phyloP scores from a whole-genome alignment of 2,329 filamentous ascomycete species.

The Gnomoniopsis smithogilvyi region DNA sequence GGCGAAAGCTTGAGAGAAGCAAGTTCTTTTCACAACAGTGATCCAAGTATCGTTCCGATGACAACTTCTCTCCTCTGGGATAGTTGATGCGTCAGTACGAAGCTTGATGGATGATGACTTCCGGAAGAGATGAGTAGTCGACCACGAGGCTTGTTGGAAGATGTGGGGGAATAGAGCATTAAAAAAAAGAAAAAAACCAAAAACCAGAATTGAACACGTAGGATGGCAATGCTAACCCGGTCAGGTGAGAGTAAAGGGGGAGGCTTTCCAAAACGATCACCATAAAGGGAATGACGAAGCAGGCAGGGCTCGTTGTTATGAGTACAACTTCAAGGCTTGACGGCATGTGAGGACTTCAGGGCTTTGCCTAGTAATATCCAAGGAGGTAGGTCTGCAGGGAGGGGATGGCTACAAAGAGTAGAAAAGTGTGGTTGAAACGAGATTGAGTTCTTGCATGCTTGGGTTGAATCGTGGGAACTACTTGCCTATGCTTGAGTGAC shows the following conservation, averaged over 20 bases:
- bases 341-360: not conserved
- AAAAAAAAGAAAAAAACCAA: not conserved
- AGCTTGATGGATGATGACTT: not conserved
- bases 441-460: conserved; percentile 8
- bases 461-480: conserved; percentile 14
- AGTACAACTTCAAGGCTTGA: not conserved
- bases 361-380: not conserved
- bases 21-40: not conserved
- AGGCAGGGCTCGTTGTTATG: conserved; percentile 1
- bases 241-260: not conserved
- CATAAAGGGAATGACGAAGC: not conserved
- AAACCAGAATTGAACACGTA: not conserved
- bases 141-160: not conserved
- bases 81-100: not conserved
- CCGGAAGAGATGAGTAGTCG: not conserved
- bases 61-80: not conserved
- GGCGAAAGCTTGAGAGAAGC: not conserved
- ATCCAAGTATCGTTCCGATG: not conserved
- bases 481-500: conserved; percentile 3
- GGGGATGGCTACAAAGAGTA: conserved; percentile 1
- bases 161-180: not conserved
- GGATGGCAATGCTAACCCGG: not conserved
- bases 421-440: conserved; percentile 9
- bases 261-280: not conserved
- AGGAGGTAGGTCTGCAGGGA: not conserved